phyloP scores from a whole-genome alignment of 2,329 filamentous ascomycete species.

The Myriosclerotinia duriaeana region DNA sequence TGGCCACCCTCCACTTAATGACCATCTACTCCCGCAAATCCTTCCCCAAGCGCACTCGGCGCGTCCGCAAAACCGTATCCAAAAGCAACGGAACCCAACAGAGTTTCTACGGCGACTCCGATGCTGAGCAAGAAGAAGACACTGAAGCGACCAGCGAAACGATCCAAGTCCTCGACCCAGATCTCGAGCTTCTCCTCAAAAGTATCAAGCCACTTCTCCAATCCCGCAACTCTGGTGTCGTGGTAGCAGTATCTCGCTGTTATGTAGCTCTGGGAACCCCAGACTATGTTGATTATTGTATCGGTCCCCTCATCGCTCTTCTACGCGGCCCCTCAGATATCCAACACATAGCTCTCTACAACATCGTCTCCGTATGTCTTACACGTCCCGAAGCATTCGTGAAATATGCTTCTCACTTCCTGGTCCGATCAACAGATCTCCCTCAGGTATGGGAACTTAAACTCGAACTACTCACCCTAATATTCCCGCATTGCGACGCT shows the following conservation, averaged over 20 bases:
- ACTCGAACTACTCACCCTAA: conserved; percentile 82
- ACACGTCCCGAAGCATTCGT: conserved; percentile 76
- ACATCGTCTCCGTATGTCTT: conserved; percentile 91
- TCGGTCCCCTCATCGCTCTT: conserved; percentile 83
- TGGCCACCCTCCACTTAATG: conserved; percentile 79
- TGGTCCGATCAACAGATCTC: conserved; percentile 77
- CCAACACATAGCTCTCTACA: conserved; percentile 85
- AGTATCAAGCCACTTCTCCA: conserved; percentile 81
- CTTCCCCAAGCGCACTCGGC: conserved; percentile 70
- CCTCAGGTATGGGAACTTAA: conserved; percentile 87
- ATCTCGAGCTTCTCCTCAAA: conserved; percentile 78
- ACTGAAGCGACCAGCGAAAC: conserved; percentile 49
- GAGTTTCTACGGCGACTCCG: conserved; percentile 78
- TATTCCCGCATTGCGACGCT: conserved; percentile 78
- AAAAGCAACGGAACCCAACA: conserved; percentile 52
- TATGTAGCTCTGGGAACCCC: conserved; percentile 82
- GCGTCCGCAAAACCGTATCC: conserved; percentile 45
- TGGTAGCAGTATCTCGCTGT: conserved; percentile 80
- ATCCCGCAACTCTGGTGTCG: conserved; percentile 89
- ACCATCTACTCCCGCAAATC: conserved; percentile 81
- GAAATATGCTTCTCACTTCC: conserved; percentile 83
- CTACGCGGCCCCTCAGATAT: conserved; percentile 83
- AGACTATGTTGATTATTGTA: conserved; percentile 70
- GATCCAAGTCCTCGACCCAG: conserved; percentile 67
- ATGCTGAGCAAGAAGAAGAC: conserved; percentile 40